These are phyloP conservation scores for Tubosaeta brunneosetosa DNA, from an alignment of 768 basidiomycete genomes.

Conservation along the genomic window DNA sequence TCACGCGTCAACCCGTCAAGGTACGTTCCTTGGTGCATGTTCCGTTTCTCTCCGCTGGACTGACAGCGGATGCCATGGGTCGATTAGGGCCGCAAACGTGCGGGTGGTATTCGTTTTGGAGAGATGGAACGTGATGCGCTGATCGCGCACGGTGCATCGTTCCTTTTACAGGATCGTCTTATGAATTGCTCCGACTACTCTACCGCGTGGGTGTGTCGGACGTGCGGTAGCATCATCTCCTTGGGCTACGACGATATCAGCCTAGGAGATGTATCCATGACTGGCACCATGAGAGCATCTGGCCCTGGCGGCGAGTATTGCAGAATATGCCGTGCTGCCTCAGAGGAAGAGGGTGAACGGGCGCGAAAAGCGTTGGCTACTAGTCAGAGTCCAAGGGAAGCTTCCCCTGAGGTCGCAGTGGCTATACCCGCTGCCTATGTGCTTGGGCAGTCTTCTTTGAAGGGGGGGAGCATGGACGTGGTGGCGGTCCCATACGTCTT, in stretches of 20 bases:
- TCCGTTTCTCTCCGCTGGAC: neutral
- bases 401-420: constrained; percentile 53
- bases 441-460: constrained; percentile 44
- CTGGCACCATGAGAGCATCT: constrained; percentile 49
- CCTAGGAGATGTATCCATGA: constrained; percentile 56
- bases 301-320: constrained; percentile 92
- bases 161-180: constrained; percentile 94
- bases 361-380: constrained; percentile 58
- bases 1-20: constrained; percentile 97
- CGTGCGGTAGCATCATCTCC: constrained; percentile 92
- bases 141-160: constrained; percentile 97
- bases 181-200: constrained; percentile 99
- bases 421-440: constrained; percentile 66
- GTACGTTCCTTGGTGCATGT: constrained; percentile 36
- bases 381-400: constrained; percentile 42
- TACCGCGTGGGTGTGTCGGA: constrained; percentile 97
- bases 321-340: constrained; percentile 77
- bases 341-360: constrained; percentile 58
- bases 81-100: constrained; percentile 87
- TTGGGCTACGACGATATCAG: constrained; percentile 90
- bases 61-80: constrained; percentile 5
- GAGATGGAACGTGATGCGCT: constrained; percentile 99
- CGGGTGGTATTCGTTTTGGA: constrained; percentile 98
- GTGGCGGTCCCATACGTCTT: constrained; percentile 96
- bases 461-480: constrained; percentile 86